Conservation (phyloP, 2,329 filamentous ascomycete species). For the Teratosphaeria gauchensis region DNA sequence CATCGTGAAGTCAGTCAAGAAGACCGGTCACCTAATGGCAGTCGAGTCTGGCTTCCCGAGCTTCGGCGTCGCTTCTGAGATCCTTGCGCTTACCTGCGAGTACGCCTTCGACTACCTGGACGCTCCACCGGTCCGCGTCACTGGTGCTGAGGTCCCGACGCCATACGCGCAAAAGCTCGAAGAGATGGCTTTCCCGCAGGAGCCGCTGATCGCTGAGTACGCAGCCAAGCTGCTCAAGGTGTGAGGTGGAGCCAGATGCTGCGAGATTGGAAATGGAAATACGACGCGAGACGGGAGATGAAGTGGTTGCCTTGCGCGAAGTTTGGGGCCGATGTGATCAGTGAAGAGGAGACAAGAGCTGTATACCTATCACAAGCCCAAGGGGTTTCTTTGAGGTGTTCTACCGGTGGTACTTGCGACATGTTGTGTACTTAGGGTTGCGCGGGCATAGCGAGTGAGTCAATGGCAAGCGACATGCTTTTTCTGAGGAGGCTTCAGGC, state of each 20-base stretch:
- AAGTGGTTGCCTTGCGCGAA: not conserved
- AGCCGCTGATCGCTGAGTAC: slow-evolving; percentile 77
- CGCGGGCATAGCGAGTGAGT: slow-evolving; percentile 5
- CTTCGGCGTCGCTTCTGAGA: slow-evolving; percentile 86
- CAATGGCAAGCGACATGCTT: not conserved
- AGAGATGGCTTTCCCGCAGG: slow-evolving; percentile 89
- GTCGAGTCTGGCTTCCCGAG: slow-evolving; percentile 96
- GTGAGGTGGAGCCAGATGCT: slow-evolving; percentile 27
- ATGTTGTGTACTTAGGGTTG: slow-evolving; percentile 5
- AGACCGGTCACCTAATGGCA: slow-evolving; percentile 82
- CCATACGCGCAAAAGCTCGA: slow-evolving; percentile 90
- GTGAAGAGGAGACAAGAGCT: not conserved
- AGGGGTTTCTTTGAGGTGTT: not conserved
- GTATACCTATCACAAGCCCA: slow-evolving; percentile 3
- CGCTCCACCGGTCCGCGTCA: slow-evolving; percentile 85
- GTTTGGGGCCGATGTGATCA: not conserved
- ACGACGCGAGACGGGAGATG: not conserved
- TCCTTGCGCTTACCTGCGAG: slow-evolving; percentile 90
- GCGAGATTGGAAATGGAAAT: not conserved
- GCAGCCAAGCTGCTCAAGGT: slow-evolving; percentile 80
- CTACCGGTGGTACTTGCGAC: slow-evolving; percentile 1
- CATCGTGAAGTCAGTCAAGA: slow-evolving; percentile 96
- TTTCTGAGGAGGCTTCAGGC: not conserved
- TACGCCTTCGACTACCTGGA: slow-evolving; percentile 98
- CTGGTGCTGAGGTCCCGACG: slow-evolving; percentile 93